Conservation (phyloP, 2,329 filamentous ascomycete species). For the Exophiala mesophila region DNA sequence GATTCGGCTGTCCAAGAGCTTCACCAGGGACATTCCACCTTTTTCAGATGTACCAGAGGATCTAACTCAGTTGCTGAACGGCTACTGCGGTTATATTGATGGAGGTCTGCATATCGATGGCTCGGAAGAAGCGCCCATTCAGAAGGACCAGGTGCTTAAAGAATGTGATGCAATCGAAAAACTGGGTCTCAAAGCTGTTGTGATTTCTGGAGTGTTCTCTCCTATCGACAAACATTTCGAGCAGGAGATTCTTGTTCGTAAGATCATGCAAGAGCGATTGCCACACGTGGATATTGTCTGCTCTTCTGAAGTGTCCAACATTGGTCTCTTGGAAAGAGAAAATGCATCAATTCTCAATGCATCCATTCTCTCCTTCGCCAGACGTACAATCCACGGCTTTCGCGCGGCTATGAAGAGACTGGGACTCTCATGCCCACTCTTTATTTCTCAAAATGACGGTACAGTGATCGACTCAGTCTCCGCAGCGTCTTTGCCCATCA, state of each 20-base stretch:
- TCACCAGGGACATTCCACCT: constrained; percentile 39
- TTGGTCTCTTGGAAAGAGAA: constrained; percentile 53
- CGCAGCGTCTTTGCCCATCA: constrained; percentile 46
- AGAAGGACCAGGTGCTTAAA: constrained; percentile 36
- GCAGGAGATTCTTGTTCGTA: constrained; percentile 39
- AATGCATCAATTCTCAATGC: constrained; percentile 63
- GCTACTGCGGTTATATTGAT: constrained; percentile 40
- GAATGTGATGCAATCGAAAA: constrained; percentile 33
- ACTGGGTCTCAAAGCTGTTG: constrained; percentile 36
- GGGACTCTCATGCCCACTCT: constrained; percentile 51
- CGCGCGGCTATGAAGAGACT: constrained; percentile 48
- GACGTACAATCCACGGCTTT: constrained; percentile 54
- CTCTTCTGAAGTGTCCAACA: constrained; percentile 41
- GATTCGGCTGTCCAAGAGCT: constrained; percentile 43
- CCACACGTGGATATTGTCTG: constrained; percentile 39
- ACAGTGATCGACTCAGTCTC: constrained; percentile 45
- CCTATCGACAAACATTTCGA: constrained; percentile 41
- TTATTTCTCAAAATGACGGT: constrained; percentile 54
- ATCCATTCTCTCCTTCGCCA: constrained; percentile 55
- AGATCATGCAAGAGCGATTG: constrained; percentile 34
- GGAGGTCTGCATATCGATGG: constrained; percentile 47
- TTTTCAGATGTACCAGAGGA: constrained; percentile 44
- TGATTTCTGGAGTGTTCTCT: constrained; percentile 44
- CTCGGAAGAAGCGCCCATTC: constrained; percentile 37
- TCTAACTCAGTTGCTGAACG: constrained; percentile 38